Evolutionary conservation across 176 grass and related monocot genomes (phyloP), one percentile per base, ranked within the genome.

Genomic region (Aegilops umbellulata): DNA sequence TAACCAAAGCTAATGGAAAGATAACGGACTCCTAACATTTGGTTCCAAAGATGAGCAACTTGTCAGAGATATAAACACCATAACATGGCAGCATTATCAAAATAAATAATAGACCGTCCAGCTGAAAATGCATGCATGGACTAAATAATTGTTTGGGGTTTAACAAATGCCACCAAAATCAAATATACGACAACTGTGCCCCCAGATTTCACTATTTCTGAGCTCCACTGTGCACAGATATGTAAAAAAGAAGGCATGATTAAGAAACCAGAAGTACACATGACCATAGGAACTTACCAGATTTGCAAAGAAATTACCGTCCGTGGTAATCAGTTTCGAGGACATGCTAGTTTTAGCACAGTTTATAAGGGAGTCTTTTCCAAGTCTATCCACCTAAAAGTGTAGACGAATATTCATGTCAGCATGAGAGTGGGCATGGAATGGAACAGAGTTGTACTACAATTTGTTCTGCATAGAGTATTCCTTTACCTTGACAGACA

Each of bases 301-400:
- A 91, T 60, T 91, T 26, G 97, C 94, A 77, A 96, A 99, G 70
- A 99, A 99, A 87, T 96, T 92, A 93, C 82, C 91, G 51, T 98
- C 94, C 86, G 25, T 88, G 65, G 44, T 47, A 42, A 98, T 92
- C 76, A 98, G 83, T 80, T 98, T 98, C 0, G 97, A 98, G 22
- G 97, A 98, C 94, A 98, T 98, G 90, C 97, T 98, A 41, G 97
- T 98, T 86, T 96, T 98, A 75, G 94, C 94, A 86, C 90, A 96
- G 86, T 98, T 98, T 27, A 95, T 79, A 81, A 98, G 91, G 34
- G 90, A 96, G 89, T 98, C 92, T 66, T 99, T 96, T 25, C 94
- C 97, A 83, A 99, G 94, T 58, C 91, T 94, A 53, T 96, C 92
- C 70, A 96, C 97, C 94, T 98, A 86, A 80, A 89, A 68, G 32